Base-by-base conservation (phyloP, 1,284 basidiomycete genomes). In the Ceratobasidium sp. region DNA sequence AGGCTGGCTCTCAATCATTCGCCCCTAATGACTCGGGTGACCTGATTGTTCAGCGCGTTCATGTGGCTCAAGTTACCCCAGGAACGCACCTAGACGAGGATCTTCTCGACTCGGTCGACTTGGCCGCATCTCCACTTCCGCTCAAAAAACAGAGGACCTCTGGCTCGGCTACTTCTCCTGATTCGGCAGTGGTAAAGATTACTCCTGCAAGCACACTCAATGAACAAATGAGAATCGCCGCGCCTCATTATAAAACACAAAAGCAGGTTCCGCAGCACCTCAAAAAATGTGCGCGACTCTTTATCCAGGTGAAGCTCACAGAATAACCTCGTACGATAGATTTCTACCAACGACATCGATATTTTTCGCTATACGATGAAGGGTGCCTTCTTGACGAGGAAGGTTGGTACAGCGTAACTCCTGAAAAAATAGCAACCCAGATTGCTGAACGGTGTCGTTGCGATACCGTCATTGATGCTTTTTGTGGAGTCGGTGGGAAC, bases 401-500 rank as follows among this genome's bases (percentile, higher is more conserved):
- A 81, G 96, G 96, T 2, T 99, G 98, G 98, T 99, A 92, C 82
- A 96, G 94, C 75, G 91, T 99, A 71, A 99, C 98, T 0, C 97
- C 98, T 0, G 96, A 99, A 79, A 86, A 87, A 43, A 91, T 99
- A 19, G 98, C 97, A 2, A 84, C 88, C 76, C 95, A 96, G 80
- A 98, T 98, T 62, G 97, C 98, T 0, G 91, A 95, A 77, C 85
- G 96, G 34, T 98, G 96, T 84, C 86, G 92, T 29, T 96, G 92
- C 78, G 90, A 90, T 78, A 90, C 90, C 1, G 85, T 96, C 64
- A 84, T 97, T 31, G 98, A 99, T 80, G 95, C 95, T 0, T 99
- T 98, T 80, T 98, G 96, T 80, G 98, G 98, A 0, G 96, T 98
- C 0, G 98, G 98, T 9, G 98, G 98, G 2, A 99, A 99, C 79